Evolutionary conservation across 176 grass and related monocot genomes (phyloP).

Genomic region (Oryza meridionalis): DNA sequence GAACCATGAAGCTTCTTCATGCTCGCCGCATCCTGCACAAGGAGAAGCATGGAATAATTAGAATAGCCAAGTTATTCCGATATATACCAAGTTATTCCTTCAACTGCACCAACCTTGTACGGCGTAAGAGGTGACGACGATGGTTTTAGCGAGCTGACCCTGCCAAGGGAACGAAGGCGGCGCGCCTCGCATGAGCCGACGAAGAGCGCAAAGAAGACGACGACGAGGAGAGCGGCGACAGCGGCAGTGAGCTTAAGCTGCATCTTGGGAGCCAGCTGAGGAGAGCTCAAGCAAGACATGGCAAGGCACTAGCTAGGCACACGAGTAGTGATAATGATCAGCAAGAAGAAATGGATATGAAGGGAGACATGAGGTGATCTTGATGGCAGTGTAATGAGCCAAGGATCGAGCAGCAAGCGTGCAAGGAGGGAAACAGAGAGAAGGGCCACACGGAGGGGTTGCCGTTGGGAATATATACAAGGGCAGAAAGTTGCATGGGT

Average conservation of each 20-base stretch:
- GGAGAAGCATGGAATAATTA: neutral
- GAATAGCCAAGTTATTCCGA: neutral
- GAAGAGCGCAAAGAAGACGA: conserved; percentile 48
- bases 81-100: neutral
- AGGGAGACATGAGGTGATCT: conserved; percentile 31
- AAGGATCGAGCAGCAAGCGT: neutral
- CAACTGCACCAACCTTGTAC: conserved; percentile 48
- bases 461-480: conserved; percentile 61
- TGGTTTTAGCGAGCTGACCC: conserved; percentile 12
- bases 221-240: conserved; percentile 33
- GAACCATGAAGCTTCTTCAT: conserved; percentile 21
- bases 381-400: conserved; percentile 13
- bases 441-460: conserved; percentile 31
- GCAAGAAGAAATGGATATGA: conserved; percentile 23
- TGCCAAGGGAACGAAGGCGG: conserved; percentile 20
- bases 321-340: neutral
- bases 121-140: conserved; percentile 9
- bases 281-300: conserved; percentile 35
- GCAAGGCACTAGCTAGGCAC: neutral
- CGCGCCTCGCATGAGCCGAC: conserved; percentile 52
- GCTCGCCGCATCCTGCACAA: conserved; percentile 38
- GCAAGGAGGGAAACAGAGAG: neutral
- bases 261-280: neutral
- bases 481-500: conserved; percentile 40
- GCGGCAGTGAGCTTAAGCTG: conserved; percentile 38